These are phyloP conservation scores for Monosporascus sp. DNA, from an alignment of 2,329 filamentous ascomycete genomes.

Conservation along the genomic window DNA sequence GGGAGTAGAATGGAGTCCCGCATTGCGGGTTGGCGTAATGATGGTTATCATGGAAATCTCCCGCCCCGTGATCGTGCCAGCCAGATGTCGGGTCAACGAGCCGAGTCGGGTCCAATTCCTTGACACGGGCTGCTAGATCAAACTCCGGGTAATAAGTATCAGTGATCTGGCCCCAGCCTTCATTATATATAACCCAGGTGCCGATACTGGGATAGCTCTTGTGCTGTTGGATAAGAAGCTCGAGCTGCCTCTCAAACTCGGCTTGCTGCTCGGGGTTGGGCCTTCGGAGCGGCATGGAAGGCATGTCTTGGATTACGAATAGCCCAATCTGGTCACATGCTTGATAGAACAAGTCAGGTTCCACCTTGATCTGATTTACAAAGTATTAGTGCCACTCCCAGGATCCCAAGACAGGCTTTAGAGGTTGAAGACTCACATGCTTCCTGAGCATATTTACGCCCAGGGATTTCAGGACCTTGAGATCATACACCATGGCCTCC, in stretches of 20 bases:
- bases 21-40: slow-evolving; percentile 69
- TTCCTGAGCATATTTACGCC: slow-evolving; percentile 69
- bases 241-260: slow-evolving; percentile 53
- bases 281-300: slow-evolving; percentile 40
- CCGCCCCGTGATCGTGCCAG: slow-evolving; percentile 64
- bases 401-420: too few species aligned
- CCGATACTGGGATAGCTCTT: slow-evolving; percentile 61
- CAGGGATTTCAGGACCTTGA: slow-evolving; percentile 57
- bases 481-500: slow-evolving; percentile 64
- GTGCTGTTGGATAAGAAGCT: slow-evolving; percentile 56
- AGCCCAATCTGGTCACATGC: slow-evolving; percentile 63
- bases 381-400: background rate
- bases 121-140: slow-evolving; percentile 48
- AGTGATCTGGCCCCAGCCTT: slow-evolving; percentile 62
- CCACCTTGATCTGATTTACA: slow-evolving; percentile 54
- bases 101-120: slow-evolving; percentile 55
- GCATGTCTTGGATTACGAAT: slow-evolving; percentile 69
- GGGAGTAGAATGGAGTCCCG: slow-evolving; percentile 63
- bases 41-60: slow-evolving; percentile 65
- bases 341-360: slow-evolving; percentile 61
- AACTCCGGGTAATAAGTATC: slow-evolving; percentile 49
- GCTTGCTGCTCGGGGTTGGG: slow-evolving; percentile 40
- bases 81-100: slow-evolving; percentile 59
- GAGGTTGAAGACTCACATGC: slow-evolving; percentile 44
- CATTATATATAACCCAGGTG: slow-evolving; percentile 67